phyloP scores from a whole-genome alignment of 208 protist genomes.

The Eutreptiella sp. region DNA sequence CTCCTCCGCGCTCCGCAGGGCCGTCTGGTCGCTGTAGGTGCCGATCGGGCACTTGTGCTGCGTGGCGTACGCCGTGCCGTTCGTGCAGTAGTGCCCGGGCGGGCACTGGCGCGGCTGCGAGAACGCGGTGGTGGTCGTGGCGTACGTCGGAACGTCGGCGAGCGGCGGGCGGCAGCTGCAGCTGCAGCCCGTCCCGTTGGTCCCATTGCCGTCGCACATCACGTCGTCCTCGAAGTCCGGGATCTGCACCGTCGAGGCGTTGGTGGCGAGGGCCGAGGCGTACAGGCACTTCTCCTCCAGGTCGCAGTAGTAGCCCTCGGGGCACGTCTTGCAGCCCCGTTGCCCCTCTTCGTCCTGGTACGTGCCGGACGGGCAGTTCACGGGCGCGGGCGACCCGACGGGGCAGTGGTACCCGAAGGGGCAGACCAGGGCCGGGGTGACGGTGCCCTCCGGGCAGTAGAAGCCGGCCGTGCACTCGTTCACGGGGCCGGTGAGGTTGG shows the following conservation, averaged over 20 bases:
- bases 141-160: background rate
- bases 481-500: slow-evolving; percentile 19
- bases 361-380: slow-evolving; percentile 10
- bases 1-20: background rate
- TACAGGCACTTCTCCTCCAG: background rate
- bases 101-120: slow-evolving; percentile 25
- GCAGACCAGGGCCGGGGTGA: slow-evolving; percentile 32
- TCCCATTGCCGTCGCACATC: slow-evolving; percentile 26
- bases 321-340: slow-evolving; percentile 26
- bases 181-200: slow-evolving; percentile 22
- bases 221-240: slow-evolving; percentile 34
- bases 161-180: slow-evolving; percentile 14
- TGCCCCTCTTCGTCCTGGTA: background rate
- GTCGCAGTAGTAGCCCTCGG: slow-evolving; percentile 39
- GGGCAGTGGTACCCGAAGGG: slow-evolving; percentile 39
- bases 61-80: slow-evolving; percentile 9
- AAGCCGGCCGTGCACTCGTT: slow-evolving; percentile 33
- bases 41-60: slow-evolving; percentile 16
- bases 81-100: slow-evolving; percentile 27
- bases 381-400: slow-evolving; percentile 9
- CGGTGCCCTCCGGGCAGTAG: slow-evolving; percentile 36
- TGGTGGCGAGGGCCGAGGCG: background rate
- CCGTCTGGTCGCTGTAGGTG: slow-evolving; percentile 13
- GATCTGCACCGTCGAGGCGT: background rate
- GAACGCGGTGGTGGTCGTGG: slow-evolving; percentile 1